Evolutionary conservation across 1,139 yeast species (phyloP), one percentile per base, ranked within the genome.

Genomic region (Saccharomycopsis crataegensis): DNA sequence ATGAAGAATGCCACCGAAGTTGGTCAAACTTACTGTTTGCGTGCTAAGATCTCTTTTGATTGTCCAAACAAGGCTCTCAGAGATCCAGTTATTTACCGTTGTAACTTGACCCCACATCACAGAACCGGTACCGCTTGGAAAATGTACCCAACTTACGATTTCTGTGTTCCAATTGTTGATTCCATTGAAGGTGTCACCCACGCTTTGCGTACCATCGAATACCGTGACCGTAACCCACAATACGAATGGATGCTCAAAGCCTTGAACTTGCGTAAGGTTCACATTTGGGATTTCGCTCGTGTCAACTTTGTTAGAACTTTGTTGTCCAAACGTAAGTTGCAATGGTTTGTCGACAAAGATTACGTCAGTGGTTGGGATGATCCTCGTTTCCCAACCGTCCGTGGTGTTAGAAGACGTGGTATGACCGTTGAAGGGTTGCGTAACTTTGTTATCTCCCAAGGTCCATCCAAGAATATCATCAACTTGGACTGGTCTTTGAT

Each of bases 391-490:
- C 99, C 99, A 62, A 93, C 99, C 49, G 96, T 91, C 45, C 83
- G 96, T 73, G 98, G 98, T 76, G 96, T 91, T 54, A 87, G 97
- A 77, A 84, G 98, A 79, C 86, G 99, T 76, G 99, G 99, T 76
- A 93, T 93, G 98, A 83, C 96, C 47, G 94, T 93, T 60, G 97
- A 93, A 74, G 98, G 97, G 62, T 81, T 93, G 70, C 82, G 93
- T 71, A 86, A 86, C 75, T 93, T 91, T 65, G 87, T 93, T 62
- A 78, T 93, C 60, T 79, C 96, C 52, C 98, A 93, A 75, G 99
- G 99, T 66, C 98, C 99, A 48, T 90, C 97, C 50, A 88, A 86
- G 75, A 93, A 93, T 75, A 90, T 93, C 64, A 85, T 91, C 67
- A 93, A 93, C 75, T 77, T 93, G 68, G 99, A 93, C 69, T 93